Evolutionary conservation across 2,329 filamentous ascomycete genomes (phyloP), one percentile per base, ranked within the genome.

Genomic region (Seiridium cupressi): DNA sequence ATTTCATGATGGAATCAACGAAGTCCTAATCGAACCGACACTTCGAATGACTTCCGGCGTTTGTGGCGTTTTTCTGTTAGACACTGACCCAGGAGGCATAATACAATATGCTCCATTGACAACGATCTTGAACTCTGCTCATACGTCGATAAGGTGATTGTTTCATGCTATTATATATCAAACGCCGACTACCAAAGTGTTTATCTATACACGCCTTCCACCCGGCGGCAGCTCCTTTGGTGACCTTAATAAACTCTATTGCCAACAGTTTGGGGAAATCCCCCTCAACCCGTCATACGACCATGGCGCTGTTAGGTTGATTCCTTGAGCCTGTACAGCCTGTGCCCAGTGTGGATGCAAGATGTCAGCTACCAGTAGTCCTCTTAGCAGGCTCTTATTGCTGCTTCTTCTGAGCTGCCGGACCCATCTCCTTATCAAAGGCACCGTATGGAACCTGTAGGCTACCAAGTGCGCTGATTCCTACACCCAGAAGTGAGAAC

Each of bases 341-440:
- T 40, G 34, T 13, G n/a, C 31, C 9, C 38, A 38, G 31, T 35
- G 11, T 13, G 31, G n/a, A 38, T 38, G 13, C 5, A 11, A 36
- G n/a, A 10, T 35, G 51, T 53, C 26, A 40, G 26, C 9, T 53
- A 13, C n/a, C 34, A 53, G 38, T 38, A n/a, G 53, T 34, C 40
- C 31, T 44, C n/a, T 9, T 55, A 10, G 11, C 9, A 44, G 31
- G 5, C 34, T 35, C 42, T 36, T 60, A 77, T 67, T 82, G 84
- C 76, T 89, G 83, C 80, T 92, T 96, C 86, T 93, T 96, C 77
- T 96, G 91, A 38, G 90, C 90, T 44, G 87, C 82, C n/a, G 92
- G 91, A 0, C 93, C 92, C 82, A 92, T 96, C 68, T 97, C 94
- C 81, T 97, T 97, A 73, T 96, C 94, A 73, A 98, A 99, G 1